phyloP scores from a whole-genome alignment of 441 rosid species.

The Erodium moschatum region DNA sequence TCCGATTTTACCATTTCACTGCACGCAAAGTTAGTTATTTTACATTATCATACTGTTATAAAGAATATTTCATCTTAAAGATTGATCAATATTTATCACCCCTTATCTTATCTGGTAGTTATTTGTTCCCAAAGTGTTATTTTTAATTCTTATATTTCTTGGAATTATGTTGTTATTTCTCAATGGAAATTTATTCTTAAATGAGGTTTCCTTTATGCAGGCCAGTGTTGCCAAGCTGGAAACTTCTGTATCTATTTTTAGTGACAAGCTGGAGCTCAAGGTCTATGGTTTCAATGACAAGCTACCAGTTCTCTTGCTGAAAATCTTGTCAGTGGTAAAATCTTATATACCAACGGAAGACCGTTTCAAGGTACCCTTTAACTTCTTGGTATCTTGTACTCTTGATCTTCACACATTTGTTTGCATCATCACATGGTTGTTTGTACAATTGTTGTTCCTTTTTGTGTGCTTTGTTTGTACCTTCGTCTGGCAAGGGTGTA shows the following conservation, averaged over 20 bases:
- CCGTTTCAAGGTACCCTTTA: slow-evolving; percentile 58
- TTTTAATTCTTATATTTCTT: not conserved
- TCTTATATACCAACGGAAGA: slow-evolving; percentile 62
- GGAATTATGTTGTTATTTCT: slow-evolving; percentile 6
- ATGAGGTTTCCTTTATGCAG: slow-evolving; percentile 36
- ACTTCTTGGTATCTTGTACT: not conserved
- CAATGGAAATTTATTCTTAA: slow-evolving; percentile 7
- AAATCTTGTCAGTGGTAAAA: slow-evolving; percentile 54
- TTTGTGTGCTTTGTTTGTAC: not conserved
- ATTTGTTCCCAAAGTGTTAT: not conserved
- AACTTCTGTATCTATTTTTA: slow-evolving; percentile 52
- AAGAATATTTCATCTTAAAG: not conserved
- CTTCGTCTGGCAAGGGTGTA: not conserved
- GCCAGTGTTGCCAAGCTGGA: slow-evolving; percentile 91
- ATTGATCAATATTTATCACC: not conserved
- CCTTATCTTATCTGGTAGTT: not conserved
- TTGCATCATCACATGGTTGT: not conserved
- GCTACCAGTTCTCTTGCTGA: slow-evolving; percentile 61
- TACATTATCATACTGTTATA: not conserved
- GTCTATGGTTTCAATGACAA: slow-evolving; percentile 89
- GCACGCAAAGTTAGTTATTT: not conserved
- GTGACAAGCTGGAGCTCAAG: slow-evolving; percentile 83
- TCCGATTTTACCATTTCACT: slow-evolving; percentile 3
- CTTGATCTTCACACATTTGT: not conserved
- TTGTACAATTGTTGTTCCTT: not conserved